A percentile compares a stretch with the other conserved stretches of the same genome.
Evolutionary conservation across 345 rosid species (phyloP).

Genomic region (Syzygium jambos): DNA sequence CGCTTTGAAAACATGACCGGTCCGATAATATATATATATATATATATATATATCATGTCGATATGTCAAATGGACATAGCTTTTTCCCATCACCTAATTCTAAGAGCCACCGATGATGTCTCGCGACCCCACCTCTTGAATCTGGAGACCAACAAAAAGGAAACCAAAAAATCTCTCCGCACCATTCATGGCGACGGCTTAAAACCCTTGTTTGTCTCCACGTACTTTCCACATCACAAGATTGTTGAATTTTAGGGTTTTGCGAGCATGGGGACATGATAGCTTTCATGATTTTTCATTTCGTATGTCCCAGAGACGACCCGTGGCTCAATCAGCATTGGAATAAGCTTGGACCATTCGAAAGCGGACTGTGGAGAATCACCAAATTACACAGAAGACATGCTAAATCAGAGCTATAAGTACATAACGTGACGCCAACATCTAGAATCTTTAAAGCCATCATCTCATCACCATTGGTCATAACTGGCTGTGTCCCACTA

Average conservation of each 20-base stretch:
- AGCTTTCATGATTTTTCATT: background rate
- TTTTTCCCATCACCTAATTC: background rate
- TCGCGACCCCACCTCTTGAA: background rate
- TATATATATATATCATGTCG: background rate
- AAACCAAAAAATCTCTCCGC: background rate
- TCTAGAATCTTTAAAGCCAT: background rate
- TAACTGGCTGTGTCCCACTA: background rate
- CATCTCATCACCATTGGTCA: background rate
- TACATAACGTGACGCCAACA: background rate
- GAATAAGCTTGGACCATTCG: background rate
- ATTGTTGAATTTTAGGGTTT: background rate
- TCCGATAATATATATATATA: background rate
- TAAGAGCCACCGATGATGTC: background rate
- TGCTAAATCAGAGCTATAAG: background rate
- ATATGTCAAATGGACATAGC: background rate
- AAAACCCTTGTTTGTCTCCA: background rate
- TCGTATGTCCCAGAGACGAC: background rate
- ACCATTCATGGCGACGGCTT: background rate
- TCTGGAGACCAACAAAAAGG: background rate
- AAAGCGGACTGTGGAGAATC: background rate
- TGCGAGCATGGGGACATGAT: background rate
- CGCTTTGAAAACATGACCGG: background rate
- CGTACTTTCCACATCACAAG: background rate
- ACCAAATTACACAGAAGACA: background rate
- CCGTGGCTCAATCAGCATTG: background rate